Evolutionary conservation across 2,329 filamentous ascomycete genomes (phyloP).

Genomic region (Talaromyces sp.): DNA sequence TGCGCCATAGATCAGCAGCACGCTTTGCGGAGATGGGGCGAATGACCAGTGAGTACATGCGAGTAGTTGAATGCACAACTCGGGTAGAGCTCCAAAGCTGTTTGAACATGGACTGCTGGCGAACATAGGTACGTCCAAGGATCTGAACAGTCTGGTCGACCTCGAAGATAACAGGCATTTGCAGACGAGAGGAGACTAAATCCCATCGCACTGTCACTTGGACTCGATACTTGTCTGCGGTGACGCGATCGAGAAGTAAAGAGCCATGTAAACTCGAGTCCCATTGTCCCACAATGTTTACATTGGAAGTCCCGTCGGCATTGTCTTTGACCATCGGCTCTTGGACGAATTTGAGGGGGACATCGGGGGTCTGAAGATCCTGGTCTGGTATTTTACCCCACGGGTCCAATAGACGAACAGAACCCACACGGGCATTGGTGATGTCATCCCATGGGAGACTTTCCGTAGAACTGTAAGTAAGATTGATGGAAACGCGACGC

Average conservation of each 20-base stretch:
- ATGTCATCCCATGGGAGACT: slow-evolving; percentile 87
- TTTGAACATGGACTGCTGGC: slow-evolving; percentile 84
- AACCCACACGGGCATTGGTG: slow-evolving; percentile 73
- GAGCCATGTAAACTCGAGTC: slow-evolving; percentile 93
- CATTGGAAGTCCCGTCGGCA: slow-evolving; percentile 83
- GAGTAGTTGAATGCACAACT: slow-evolving; percentile 82
- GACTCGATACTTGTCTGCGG: slow-evolving; percentile 88
- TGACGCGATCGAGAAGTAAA: slow-evolving; percentile 88
- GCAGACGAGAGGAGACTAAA: slow-evolving; percentile 76
- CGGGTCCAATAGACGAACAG: slow-evolving; percentile 80
- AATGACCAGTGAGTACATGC: slow-evolving; percentile 83
- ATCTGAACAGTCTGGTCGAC: slow-evolving; percentile 82
- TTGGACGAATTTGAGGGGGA: slow-evolving; percentile 74
- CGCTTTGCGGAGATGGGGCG: slow-evolving; percentile 88
- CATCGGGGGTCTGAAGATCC: slow-evolving; percentile 70
- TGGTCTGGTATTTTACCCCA: slow-evolving; percentile 83
- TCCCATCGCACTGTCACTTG: slow-evolving; percentile 89
- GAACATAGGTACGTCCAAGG: slow-evolving; percentile 78
- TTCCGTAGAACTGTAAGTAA: slow-evolving; percentile 91
- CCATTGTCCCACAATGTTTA: slow-evolving; percentile 91
- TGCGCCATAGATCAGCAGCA: slow-evolving; percentile 90
- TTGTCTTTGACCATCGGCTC: slow-evolving; percentile 81
- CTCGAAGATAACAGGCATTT: slow-evolving; percentile 85
- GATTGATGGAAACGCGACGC: slow-evolving; percentile 78
- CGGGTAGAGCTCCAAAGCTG: slow-evolving; percentile 82